Base-by-base conservation (phyloP, 257 asterid genomes). In the Jacaranda copaia region DNA sequence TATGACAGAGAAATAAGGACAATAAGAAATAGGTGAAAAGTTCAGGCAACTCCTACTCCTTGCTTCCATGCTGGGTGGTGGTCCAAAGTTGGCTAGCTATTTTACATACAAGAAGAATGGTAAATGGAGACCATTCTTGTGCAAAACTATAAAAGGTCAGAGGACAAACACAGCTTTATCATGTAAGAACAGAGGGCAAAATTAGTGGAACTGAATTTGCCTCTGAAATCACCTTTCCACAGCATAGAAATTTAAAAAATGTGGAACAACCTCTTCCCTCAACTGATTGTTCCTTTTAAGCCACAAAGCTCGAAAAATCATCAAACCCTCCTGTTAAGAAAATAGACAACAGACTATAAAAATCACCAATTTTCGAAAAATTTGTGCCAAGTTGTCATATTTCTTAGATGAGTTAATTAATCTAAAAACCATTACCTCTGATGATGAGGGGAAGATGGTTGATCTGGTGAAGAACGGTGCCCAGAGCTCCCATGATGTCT, bases 391-490 rank as follows among this genome's bases (percentile, higher is more conserved):
- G 42, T 70, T 72, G 55, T 19, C 52, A 10, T 48, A 70, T 35
- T n/a, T 55, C 6, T 35, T 5, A n/a, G 63, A 40, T 45, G 62
- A 49, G 59, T 68, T 42, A 67, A 59, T 59, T 56, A 66, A 61
- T 66, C 68, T 25, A 51, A 56, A 12, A 71, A 40, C 61, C 15
- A 59, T 73, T 92, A 95, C 99, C 94, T 88, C 72, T 84, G 87
- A 81, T 84, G 90, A 82, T 79, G 89, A 60, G 99, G 92, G 51
- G 97, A 93, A 85, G 98, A 83, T 73, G 98, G 97, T 63, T 83
- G 93, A 79, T 95, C 99, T 20, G 97, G 92, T 51, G 97, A 87
- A 68, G 93, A 85, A 64, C 71, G 85, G 82, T 79, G 94, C 74
- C 75, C 87, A 67, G 89, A 79, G 81, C 73, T 81, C 71, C 88